A percentile compares a stretch with the other conserved stretches of the same genome.
phyloP scores from a whole-genome alignment of 2,329 filamentous ascomycete genomes.

The Diaporthe eres region DNA sequence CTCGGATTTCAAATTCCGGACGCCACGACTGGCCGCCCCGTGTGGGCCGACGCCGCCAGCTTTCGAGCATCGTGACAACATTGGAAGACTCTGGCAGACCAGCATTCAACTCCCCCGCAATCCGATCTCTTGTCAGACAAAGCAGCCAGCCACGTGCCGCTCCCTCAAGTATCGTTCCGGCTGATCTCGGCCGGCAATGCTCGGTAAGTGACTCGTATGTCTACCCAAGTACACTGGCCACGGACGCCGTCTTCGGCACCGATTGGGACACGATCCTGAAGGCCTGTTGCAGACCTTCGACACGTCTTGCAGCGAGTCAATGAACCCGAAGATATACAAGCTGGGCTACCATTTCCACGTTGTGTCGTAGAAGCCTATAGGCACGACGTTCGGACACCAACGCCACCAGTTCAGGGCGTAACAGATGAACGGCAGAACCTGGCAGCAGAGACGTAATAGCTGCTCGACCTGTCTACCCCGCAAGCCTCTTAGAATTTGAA shows the following conservation, averaged over 20 bases:
- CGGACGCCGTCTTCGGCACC: background rate
- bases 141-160: background rate
- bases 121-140: background rate
- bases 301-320: background rate
- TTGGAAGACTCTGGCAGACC: background rate
- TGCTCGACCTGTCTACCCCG: background rate
- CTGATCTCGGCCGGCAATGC: background rate
- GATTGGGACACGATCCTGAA: background rate
- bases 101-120: background rate
- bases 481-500: background rate
- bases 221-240: background rate
- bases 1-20: constrained; percentile 21
- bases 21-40: background rate
- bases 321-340: rapidly evolving
- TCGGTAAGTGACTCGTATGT: background rate
- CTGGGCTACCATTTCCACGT: background rate
- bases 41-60: background rate
- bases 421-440: background rate
- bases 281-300: background rate
- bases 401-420: background rate
- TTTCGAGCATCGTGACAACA: background rate
- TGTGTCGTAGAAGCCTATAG: background rate
- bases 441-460: background rate
- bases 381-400: background rate
- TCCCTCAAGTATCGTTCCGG: background rate